These are phyloP conservation scores for Parasarocladium wereldwijsianum DNA, from an alignment of 2,329 filamentous ascomycete genomes.

Conservation along the genomic window DNA sequence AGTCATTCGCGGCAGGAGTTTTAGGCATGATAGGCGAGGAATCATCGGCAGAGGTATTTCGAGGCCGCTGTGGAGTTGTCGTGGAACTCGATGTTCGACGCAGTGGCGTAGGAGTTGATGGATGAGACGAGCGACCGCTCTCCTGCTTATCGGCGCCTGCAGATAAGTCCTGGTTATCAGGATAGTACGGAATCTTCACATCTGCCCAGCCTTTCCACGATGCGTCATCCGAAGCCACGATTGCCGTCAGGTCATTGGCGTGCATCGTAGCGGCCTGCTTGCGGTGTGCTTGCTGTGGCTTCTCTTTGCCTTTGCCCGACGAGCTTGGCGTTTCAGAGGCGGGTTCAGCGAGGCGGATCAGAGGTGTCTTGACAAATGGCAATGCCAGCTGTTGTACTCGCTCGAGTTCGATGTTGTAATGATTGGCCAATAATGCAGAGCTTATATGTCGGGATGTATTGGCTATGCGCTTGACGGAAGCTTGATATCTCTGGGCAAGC, in stretches of 20 bases:
- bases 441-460: constrained; percentile 48
- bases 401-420: constrained; percentile 69
- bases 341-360: constrained; percentile 35
- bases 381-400: constrained; percentile 70
- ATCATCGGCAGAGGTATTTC: constrained; percentile 20
- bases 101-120: constrained; percentile 61
- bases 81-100: constrained; percentile 58
- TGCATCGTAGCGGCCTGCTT: constrained; percentile 46
- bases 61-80: constrained; percentile 22
- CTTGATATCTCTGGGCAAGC: constrained; percentile 84
- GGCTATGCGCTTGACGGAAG: constrained; percentile 65
- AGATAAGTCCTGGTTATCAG: constrained; percentile 19
- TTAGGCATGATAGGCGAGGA: constrained; percentile 34
- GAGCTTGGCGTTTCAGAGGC: constrained; percentile 36
- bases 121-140: constrained; percentile 28
- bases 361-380: constrained; percentile 63
- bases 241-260: constrained; percentile 69
- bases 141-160: constrained; percentile 13
- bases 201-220: constrained; percentile 69
- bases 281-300: constrained; percentile 24
- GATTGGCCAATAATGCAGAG: constrained; percentile 61
- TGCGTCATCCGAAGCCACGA: constrained; percentile 46
- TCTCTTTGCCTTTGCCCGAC: constrained; percentile 67
- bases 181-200: constrained; percentile 70
- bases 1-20: constrained; percentile 22